Conservation (phyloP, 2,329 filamentous ascomycete species). For the Sporothrix mexicana region DNA sequence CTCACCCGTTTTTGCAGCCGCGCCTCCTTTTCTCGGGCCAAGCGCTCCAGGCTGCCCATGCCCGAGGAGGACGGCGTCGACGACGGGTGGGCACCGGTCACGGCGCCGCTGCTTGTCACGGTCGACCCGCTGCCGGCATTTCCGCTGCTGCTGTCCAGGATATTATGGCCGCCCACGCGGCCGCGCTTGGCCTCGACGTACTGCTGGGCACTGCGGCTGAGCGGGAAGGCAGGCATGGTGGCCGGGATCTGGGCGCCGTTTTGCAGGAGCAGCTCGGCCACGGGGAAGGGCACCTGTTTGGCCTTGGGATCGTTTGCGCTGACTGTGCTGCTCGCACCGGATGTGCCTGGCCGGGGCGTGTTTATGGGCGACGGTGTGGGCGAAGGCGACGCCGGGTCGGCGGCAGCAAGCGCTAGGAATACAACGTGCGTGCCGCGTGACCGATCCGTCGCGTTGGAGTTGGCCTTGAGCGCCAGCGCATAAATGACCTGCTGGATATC, state of each 20-base stretch:
- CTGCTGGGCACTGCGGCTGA: constrained; percentile 77
- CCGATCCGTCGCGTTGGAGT: constrained; percentile 84
- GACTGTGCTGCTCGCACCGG: neutral
- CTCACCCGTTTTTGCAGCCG: constrained; percentile 80
- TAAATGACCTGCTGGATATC: constrained; percentile 94
- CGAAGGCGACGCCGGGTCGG: constrained; percentile 82
- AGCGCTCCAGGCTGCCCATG: constrained; percentile 50
- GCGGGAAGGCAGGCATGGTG: constrained; percentile 77
- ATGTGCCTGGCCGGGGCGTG: neutral
- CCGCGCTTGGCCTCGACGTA: constrained; percentile 82
- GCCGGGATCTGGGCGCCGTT: constrained; percentile 89
- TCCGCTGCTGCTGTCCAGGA: neutral
- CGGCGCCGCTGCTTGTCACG: constrained; percentile 41
- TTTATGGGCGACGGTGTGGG: constrained; percentile 45
- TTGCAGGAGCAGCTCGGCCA: constrained; percentile 89
- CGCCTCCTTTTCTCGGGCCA: constrained; percentile 68
- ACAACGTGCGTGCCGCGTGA: constrained; percentile 87
- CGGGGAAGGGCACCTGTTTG: constrained; percentile 74
- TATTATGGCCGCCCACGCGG: constrained; percentile 44
- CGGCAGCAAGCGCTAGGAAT: constrained; percentile 88
- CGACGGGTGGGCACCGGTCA: constrained; percentile 33
- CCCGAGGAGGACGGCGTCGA: constrained; percentile 61
- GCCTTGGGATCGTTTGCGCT: constrained; percentile 47
- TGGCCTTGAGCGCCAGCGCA: constrained; percentile 82
- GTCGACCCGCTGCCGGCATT: neutral